These are phyloP conservation scores for Colletotrichum brevisporum DNA, from an alignment of 2,329 filamentous ascomycete species.

Conservation along the genomic window DNA sequence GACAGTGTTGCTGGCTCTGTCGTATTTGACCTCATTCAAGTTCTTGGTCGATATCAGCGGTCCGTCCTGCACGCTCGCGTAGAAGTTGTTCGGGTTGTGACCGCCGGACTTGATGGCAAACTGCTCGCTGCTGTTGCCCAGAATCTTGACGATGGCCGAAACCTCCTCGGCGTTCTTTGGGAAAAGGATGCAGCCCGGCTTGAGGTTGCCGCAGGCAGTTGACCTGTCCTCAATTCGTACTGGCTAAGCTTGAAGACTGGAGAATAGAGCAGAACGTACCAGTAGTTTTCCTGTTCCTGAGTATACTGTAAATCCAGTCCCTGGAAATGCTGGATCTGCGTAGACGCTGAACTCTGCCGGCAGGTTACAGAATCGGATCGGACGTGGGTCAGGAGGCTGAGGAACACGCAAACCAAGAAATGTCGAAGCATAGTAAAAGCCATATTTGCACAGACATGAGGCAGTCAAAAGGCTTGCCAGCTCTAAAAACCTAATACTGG, in stretches of 20 bases:
- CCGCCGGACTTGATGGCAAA: constrained; percentile 72
- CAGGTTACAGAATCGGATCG: constrained; percentile 10
- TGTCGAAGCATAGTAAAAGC: not conserved
- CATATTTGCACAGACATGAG: not conserved
- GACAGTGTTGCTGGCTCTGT: constrained; percentile 53
- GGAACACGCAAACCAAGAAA: not conserved
- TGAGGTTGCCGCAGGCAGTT: constrained; percentile 56
- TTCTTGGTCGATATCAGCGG: constrained; percentile 64
- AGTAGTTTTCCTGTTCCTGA: constrained; percentile 16
- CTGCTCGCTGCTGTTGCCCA: constrained; percentile 60
- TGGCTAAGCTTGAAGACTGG: not conserved
- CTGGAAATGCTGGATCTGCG: constrained; percentile 11
- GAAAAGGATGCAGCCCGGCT: constrained; percentile 62
- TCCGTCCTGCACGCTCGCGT: constrained; percentile 64
- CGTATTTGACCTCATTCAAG: constrained; percentile 57
- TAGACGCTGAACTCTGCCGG: constrained; percentile 2
- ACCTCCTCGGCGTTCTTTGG: constrained; percentile 66
- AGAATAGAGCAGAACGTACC: not conserved
- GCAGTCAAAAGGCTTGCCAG: no score
- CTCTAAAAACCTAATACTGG: no score
- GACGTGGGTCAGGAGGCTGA: not conserved
- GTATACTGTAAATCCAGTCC: constrained; percentile 7
- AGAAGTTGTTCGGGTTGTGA: constrained; percentile 68
- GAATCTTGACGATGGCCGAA: constrained; percentile 63
- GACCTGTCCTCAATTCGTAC: constrained; percentile 51